Conservation (phyloP, 164 flowering plant species). For the Liriodendron chinense region DNA sequence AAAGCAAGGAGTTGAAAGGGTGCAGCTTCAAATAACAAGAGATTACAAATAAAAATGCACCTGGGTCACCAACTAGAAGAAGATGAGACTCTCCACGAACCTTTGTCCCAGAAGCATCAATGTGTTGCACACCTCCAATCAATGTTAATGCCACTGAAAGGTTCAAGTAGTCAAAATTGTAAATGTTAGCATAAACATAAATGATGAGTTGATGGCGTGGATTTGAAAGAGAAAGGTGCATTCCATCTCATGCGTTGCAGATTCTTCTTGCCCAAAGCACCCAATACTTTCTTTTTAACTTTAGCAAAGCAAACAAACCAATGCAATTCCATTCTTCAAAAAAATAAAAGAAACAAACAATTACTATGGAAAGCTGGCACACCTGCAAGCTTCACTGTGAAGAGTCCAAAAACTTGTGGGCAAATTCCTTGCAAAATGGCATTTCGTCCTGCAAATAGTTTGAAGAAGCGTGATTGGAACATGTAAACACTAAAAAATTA, state of each 20-base stretch:
- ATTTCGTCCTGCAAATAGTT: conserved; percentile 66
- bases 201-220: too few species aligned
- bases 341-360: not conserved
- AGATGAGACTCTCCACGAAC: conserved; percentile 96
- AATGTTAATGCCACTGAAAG: conserved; percentile 75
- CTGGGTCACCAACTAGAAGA: conserved; percentile 98
- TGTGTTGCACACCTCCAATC: conserved; percentile 97
- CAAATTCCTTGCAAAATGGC: conserved; percentile 82
- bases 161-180: conserved; percentile 2
- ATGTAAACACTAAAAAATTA: not conserved
- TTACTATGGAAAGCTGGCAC: not conserved
- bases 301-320: not conserved
- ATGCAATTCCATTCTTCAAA: conserved; percentile 5
- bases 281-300: not conserved
- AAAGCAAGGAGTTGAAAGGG: not conserved
- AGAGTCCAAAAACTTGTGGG: conserved; percentile 96
- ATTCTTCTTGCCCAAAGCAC: not conserved
- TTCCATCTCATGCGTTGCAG: not conserved
- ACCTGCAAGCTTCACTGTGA: conserved; percentile 98
- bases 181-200: not conserved
- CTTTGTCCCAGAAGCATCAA: conserved; percentile 96
- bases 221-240: not conserved
- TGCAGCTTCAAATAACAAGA: not conserved
- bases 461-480: not conserved
- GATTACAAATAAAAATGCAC: conserved; percentile 16